Conservation (phyloP, 306 rosid genomes). For the Begonia peltatifolia region DNA sequence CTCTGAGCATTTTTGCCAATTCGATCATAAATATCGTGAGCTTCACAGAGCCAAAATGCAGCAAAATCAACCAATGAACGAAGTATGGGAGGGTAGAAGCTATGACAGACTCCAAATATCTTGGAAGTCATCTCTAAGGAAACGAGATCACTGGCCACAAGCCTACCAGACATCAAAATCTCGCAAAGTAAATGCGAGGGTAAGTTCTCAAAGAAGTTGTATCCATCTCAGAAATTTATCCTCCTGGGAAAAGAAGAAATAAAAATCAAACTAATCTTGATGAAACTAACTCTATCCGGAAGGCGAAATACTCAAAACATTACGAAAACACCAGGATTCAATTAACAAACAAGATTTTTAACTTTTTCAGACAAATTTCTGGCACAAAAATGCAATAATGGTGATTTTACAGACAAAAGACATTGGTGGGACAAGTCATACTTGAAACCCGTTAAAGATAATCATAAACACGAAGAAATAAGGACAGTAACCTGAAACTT, state of each 20-base stretch:
- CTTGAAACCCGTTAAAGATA: no score
- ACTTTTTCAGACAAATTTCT: no score
- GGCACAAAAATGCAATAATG: no score
- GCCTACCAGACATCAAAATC: conserved; percentile 53
- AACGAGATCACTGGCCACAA: conserved; percentile 58
- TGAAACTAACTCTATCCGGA: conserved; percentile 1
- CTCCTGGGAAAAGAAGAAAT: no score
- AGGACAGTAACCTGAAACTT: no score
- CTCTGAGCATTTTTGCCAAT: conserved; percentile 37
- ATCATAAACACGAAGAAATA: no score
- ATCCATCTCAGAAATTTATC: conserved; percentile 10
- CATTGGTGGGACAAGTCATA: no score
- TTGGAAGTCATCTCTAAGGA: conserved; percentile 73
- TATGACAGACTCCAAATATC: conserved; percentile 30
- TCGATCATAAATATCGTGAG: conserved; percentile 31
- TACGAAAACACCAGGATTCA: no score
- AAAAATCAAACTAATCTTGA: conserved; percentile 2
- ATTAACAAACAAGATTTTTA: no score
- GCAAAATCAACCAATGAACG: conserved; percentile 67
- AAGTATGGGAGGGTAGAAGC: conserved; percentile 37
- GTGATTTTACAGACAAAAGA: no score
- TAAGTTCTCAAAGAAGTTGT: conserved; percentile 23
- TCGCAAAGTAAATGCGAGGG: conserved; percentile 77
- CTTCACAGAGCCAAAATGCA: conserved; percentile 52
- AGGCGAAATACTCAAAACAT: background rate